These are phyloP conservation scores for Selaginella moellendorffii DNA, from an alignment of 75 land plant species.

Conservation along the genomic window DNA sequence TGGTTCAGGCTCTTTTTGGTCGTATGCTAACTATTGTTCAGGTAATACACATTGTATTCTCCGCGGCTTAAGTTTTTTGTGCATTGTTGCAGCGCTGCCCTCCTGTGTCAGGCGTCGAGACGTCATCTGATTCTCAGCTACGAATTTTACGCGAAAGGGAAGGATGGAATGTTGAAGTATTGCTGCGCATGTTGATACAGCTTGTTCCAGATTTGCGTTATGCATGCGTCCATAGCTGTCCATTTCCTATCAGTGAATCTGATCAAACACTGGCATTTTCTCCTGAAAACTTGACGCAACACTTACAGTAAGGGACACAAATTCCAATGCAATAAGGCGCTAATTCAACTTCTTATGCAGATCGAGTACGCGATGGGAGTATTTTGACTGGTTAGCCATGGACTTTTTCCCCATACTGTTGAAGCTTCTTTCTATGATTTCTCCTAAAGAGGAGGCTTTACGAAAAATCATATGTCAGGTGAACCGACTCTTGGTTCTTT, in stretches of 20 bases:
- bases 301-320: neutral
- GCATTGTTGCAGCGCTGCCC: constrained; percentile 63
- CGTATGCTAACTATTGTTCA: constrained; percentile 64
- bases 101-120: constrained; percentile 89
- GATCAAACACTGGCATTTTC: neutral
- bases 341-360: constrained; percentile 23
- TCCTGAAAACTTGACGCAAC: neutral
- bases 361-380: constrained; percentile 54
- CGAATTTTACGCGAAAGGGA: constrained; percentile 85
- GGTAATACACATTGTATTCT: constrained; percentile 24
- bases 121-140: constrained; percentile 70
- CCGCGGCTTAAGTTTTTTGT: neutral
- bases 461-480: constrained; percentile 27
- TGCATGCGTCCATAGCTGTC: constrained; percentile 53
- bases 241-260: constrained; percentile 22
- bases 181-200: constrained; percentile 52
- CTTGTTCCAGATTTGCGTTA: constrained; percentile 57
- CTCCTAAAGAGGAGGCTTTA: constrained; percentile 70
- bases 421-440: constrained; percentile 56
- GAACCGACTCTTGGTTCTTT: neutral
- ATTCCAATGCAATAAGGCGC: neutral
- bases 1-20: constrained; percentile 49
- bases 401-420: constrained; percentile 69
- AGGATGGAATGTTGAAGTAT: constrained; percentile 86
- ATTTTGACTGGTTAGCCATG: constrained; percentile 69